These are phyloP conservation scores for Brassica cretica DNA, from an alignment of 345 rosid genomes.

Conservation along the genomic window DNA sequence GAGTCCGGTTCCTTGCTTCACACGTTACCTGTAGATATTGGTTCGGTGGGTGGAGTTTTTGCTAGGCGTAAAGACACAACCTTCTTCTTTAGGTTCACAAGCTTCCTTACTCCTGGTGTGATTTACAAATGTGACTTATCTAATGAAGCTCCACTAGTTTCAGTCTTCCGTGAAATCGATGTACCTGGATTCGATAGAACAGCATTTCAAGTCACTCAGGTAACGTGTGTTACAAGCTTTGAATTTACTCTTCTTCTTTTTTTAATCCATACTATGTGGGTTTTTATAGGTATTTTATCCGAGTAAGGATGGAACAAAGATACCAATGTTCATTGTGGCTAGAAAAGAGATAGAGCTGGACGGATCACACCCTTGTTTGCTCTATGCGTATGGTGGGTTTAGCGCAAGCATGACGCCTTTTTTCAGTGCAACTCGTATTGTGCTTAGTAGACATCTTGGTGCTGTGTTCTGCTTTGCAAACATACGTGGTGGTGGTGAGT, in stretches of 20 bases:
- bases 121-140: constrained; percentile 74
- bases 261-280: not conserved
- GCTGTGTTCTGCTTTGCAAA: constrained; percentile 78
- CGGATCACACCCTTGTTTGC: constrained; percentile 88
- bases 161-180: constrained; percentile 69
- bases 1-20: constrained; percentile 73
- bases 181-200: constrained; percentile 79
- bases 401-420: constrained; percentile 70
- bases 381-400: constrained; percentile 94
- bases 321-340: constrained; percentile 79
- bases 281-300: constrained; percentile 68
- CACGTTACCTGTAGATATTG: constrained; percentile 76
- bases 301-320: constrained; percentile 76
- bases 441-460: constrained; percentile 77
- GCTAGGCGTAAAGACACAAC: constrained; percentile 62
- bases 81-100: constrained; percentile 67
- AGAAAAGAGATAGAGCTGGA: constrained; percentile 58
- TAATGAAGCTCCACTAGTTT: constrained; percentile 55
- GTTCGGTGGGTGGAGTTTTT: constrained; percentile 61
- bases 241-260: not conserved
- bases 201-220: constrained; percentile 78
- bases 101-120: constrained; percentile 87
- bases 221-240: constrained; percentile 32
- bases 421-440: constrained; percentile 65
- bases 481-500: constrained; percentile 97